Conservation (phyloP, 1,284 basidiomycete genomes). For the Hymenochaete sp. region DNA sequence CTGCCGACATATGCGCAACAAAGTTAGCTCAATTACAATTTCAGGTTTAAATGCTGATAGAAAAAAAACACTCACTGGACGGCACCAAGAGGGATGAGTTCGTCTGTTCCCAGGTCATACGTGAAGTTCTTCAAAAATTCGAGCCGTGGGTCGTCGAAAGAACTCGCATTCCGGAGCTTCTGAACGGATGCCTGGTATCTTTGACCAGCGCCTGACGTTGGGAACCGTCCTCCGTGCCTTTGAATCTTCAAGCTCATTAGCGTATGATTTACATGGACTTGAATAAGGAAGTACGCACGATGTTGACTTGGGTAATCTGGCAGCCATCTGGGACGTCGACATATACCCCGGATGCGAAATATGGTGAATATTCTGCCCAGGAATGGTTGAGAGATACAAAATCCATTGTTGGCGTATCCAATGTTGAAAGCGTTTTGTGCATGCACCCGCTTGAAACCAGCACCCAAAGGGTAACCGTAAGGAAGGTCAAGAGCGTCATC, state of each 20-base stretch:
- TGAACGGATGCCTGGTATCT: conserved; percentile 41
- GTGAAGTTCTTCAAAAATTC: conserved; percentile 53
- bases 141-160: conserved; percentile 41
- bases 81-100: conserved; percentile 63
- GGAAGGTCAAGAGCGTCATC: too few species aligned
- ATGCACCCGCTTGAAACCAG: too few species aligned
- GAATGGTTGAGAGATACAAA: too few species aligned
- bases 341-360: conserved; percentile 43
- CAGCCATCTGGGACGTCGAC: conserved; percentile 39
- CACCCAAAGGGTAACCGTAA: too few species aligned
- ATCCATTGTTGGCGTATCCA: too few species aligned
- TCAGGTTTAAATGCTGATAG: not conserved
- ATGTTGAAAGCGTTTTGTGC: too few species aligned
- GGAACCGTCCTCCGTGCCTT: conserved; percentile 76
- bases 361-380: conserved; percentile 58
- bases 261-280: not conserved
- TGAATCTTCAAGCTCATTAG: conserved; percentile 49
- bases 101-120: conserved; percentile 52
- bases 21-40: too few species aligned
- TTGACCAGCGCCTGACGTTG: conserved; percentile 44
- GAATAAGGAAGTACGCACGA: conserved; percentile 36
- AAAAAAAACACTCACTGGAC: conserved; percentile 45
- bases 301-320: conserved; percentile 52
- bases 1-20: conserved; percentile 32
- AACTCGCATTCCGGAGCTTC: conserved; percentile 41